Base-by-base conservation (phyloP, 2,329 filamentous ascomycete species). In the Graphilbum sp. region DNA sequence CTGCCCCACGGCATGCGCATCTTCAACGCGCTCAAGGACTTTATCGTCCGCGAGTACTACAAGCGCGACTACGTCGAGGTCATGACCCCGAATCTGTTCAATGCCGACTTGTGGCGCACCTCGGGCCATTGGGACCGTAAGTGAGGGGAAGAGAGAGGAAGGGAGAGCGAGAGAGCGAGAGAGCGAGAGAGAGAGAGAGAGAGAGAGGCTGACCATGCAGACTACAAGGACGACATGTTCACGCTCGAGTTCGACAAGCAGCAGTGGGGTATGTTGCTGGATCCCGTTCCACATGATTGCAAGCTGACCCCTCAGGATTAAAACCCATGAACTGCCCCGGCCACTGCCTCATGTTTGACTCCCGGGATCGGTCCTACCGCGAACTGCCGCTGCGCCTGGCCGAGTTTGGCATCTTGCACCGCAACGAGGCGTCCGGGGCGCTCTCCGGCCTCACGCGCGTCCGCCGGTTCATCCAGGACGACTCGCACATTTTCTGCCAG, bases 41-140 rank as follows among this genome's bases (percentile, higher is more conserved):
- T 90, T 54, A 69, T 98, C 45, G 75, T 82, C 45, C 70, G 79
- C 35, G 79, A 96, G 57, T 98, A 96, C 65, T 86, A 83, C 69
- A 84, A 82, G 55, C 82, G 90, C 46, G 86, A 82, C 34, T 98
- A 96, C 57, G 77, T 88, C 51, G 90, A 98, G 59, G 90, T 98
- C 44, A 84, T 87, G 55, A 85, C 87, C 4, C 90, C 90, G 36
- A 96, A 90, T 62, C 92, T 98, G 79, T 98, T 80, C 66, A 93
- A 95, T 54, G 75, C 85, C 12, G 72, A 84, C 7, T 64, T 96
- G 13, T 96, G 90, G 90, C 90, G 94, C 64, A 81, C 75, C 18
- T 94, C 86, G 9, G 90, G 90, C 36, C 90, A 96, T 58, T 95
- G 88, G 87, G 74, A 80, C 43, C 77, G 45, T 46, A 27, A 15